These are phyloP conservation scores for Colletotrichum tamarilloi DNA, from an alignment of 2,329 filamentous ascomycete genomes.

Conservation along the genomic window DNA sequence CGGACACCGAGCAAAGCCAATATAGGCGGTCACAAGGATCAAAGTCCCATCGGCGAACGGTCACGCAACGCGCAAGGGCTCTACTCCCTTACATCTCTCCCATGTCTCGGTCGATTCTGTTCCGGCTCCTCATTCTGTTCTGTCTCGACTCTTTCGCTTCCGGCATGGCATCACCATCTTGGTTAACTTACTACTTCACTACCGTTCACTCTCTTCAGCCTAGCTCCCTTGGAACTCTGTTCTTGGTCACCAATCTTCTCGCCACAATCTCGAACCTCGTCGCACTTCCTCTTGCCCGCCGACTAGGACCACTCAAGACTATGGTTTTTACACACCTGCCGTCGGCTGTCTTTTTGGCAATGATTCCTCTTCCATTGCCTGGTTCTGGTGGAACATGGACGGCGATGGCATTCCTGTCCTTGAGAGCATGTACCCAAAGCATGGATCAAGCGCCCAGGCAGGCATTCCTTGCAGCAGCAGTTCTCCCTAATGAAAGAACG, in stretches of 20 bases:
- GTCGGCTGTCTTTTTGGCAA: conserved; percentile 71
- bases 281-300: conserved; percentile 64
- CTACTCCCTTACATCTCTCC: conserved; percentile 33
- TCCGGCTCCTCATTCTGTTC: conserved; percentile 31
- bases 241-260: conserved; percentile 64
- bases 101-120: conserved; percentile 29
- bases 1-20: neutral
- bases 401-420: conserved; percentile 69
- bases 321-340: conserved; percentile 83
- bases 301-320: conserved; percentile 74
- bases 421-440: conserved; percentile 70
- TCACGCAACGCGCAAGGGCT: conserved; percentile 19
- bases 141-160: conserved; percentile 57
- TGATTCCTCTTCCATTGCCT: conserved; percentile 66
- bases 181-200: conserved; percentile 69
- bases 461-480: conserved; percentile 75
- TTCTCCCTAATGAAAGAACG: conserved; percentile 74
- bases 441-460: conserved; percentile 80
- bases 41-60: conserved; percentile 2
- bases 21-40: conserved; percentile 6
- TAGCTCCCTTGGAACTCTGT: conserved; percentile 63
- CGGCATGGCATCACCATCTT: conserved; percentile 72
- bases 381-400: conserved; percentile 54
- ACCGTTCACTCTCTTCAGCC: conserved; percentile 59
- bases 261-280: conserved; percentile 62